Conservation (phyloP, 257 asterid genomes). For the Solanum tarijense region DNA sequence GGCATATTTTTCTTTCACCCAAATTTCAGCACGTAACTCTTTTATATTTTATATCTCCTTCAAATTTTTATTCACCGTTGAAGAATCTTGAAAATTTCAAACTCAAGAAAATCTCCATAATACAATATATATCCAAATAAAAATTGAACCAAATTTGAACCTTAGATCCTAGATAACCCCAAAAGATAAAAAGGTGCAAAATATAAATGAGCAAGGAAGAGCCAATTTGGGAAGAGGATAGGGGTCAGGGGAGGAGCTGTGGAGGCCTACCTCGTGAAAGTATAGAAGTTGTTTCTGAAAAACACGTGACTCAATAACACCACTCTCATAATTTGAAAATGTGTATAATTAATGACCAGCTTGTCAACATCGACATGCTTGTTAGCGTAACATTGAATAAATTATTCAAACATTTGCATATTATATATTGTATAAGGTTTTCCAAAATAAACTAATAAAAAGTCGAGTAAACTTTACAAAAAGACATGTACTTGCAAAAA, state of each 20-base stretch:
- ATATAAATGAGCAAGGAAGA: not conserved
- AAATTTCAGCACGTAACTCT: not conserved
- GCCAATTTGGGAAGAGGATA: not conserved
- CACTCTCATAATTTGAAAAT: not conserved
- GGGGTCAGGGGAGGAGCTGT: not conserved
- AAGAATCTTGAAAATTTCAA: not conserved
- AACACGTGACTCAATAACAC: rapidly evolving
- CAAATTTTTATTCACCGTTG: not conserved
- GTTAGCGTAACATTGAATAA: not conserved
- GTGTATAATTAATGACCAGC: not conserved
- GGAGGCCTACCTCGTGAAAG: not conserved
- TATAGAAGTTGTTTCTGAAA: not conserved
- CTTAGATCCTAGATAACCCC: not conserved
- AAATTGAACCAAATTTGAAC: not conserved
- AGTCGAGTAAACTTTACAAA: not conserved
- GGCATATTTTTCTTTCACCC: not conserved
- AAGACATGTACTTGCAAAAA: not conserved
- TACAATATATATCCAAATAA: not conserved
- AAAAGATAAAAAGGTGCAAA: not conserved
- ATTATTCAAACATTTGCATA: not conserved
- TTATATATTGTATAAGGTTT: not conserved
- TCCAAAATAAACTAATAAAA: not conserved
- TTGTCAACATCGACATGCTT: not conserved
- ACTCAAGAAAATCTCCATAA: not conserved
- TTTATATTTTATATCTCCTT: not conserved